Evolutionary conservation across 2,329 filamentous ascomycete species (phyloP).

Genomic region (Talaromyces marneffei): DNA sequence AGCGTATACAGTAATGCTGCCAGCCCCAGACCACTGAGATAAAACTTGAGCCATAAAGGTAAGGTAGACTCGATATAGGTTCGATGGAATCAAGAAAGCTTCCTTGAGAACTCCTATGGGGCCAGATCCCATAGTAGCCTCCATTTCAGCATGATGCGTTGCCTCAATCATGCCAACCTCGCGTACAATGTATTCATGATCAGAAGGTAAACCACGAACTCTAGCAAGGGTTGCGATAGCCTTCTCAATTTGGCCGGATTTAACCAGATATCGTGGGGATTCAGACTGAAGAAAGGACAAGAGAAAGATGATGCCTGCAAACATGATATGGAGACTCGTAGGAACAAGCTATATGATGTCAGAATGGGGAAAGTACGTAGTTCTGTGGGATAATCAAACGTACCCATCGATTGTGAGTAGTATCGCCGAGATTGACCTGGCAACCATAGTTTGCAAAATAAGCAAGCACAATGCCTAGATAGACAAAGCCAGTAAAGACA

Average conservation of each 20-base stretch:
- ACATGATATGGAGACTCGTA: conserved; percentile 42
- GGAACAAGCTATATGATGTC: neutral
- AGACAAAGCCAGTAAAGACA: conserved; percentile 61
- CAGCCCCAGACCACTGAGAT: conserved; percentile 1
- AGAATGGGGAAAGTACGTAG: neutral
- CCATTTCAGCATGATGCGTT: neutral
- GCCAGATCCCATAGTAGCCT: neutral
- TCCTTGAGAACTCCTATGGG: neutral
- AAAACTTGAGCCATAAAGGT: neutral
- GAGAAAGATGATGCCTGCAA: conserved; percentile 61
- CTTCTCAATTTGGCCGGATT: conserved; percentile 50
- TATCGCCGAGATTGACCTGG: conserved; percentile 39
- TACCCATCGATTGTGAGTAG: neutral
- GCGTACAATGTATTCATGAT: neutral
- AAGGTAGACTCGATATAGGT: neutral
- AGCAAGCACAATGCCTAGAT: conserved; percentile 66
- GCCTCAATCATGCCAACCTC: neutral
- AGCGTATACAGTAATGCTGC: conserved; percentile 18
- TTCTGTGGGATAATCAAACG: neutral
- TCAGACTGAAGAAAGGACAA: conserved; percentile 61
- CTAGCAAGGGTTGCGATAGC: conserved; percentile 14
- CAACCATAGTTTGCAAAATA: conserved; percentile 64
- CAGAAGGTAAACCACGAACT: neutral
- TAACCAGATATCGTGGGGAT: conserved; percentile 63
- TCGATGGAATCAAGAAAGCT: neutral